Base-by-base conservation (phyloP, 306 rosid species). In the Arachis stenosperma region DNA sequence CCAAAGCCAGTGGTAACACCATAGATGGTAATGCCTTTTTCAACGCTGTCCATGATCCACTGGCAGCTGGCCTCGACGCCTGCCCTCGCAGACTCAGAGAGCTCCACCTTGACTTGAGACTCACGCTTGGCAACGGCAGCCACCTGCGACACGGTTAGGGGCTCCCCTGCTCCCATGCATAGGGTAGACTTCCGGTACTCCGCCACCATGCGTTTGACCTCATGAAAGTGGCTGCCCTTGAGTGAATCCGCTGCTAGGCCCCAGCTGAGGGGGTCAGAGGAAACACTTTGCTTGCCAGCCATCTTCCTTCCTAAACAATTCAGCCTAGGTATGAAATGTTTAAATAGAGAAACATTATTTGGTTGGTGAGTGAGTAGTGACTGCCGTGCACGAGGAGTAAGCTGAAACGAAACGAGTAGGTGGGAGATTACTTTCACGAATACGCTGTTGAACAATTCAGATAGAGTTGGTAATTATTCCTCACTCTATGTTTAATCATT, bases 1-100 rank as follows among this genome's bases (percentile, higher is more conserved):
- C 86, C 86, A 79, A 83, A 83, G 63, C 83, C 83, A 0, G 86
- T 83, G 65, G 86, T 79, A 6, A 78, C 83, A 65, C 86, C 86
- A 56, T 79, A 83, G 6, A 51, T 70, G 0, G 46, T 27, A 14
- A 44, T 70, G 41, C 81, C 83, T 52, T 70, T 75, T 15, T 75
- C 39, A 2, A 75, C 36, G 69, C 54, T 75, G 44, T 83, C 76
- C 37, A 58, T 64, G 39, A 83, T 70, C 86, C 86, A 83, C 15
- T 75, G 3, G 57, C 78, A 75, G 81, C 86, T 83, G 13, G 75
- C 78, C 22, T 78, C 80, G 36, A 83, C 83, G 3, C 75, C 83
- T 9, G 65, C 41, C 44, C 86, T 82, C 12, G 83, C 67, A 14
- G 83, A 64, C 72, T 82, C 83, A 0, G 86, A 75, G 44, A 82